Evolutionary conservation across 208 protist genomes (phyloP).

Genomic region (Leishmania martiniquensis): DNA sequence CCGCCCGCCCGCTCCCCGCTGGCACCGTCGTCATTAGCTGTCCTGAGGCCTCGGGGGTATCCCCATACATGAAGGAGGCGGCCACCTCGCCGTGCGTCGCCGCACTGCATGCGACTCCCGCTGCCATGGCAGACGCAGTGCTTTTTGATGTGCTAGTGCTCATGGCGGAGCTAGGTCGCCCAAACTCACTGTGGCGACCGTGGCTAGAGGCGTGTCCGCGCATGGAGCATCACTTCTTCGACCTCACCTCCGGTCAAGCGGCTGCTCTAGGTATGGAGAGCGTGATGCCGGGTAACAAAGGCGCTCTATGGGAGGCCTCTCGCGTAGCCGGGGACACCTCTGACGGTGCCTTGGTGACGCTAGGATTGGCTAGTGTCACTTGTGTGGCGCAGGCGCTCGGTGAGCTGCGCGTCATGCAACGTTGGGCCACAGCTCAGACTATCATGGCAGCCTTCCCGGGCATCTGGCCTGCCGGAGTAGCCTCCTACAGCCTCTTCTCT

Average conservation of each 20-base stretch:
- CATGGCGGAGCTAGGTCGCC: constrained; percentile 65
- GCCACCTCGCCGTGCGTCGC: constrained; percentile 39
- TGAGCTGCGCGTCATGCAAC: constrained; percentile 47
- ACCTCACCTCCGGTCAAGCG: constrained; percentile 33
- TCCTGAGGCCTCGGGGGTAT: constrained; percentile 58
- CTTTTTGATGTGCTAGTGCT: constrained; percentile 75
- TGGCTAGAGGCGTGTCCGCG: constrained; percentile 82
- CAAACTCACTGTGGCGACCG: constrained; percentile 51
- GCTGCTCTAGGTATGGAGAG: constrained; percentile 31
- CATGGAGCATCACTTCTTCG: constrained; percentile 77
- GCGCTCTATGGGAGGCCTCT: background rate
- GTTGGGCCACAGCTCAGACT: constrained; percentile 58
- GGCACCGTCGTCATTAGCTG: constrained; percentile 84
- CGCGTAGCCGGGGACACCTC: background rate
- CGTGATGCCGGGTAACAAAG: background rate
- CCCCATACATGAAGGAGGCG: constrained; percentile 60
- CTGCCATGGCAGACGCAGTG: constrained; percentile 18
- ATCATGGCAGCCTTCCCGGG: constrained; percentile 55
- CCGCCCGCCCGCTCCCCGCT: constrained; percentile 42
- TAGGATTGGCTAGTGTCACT: constrained; percentile 29
- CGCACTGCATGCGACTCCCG: constrained; percentile 34
- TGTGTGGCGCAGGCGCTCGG: constrained; percentile 64
- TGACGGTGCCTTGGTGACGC: background rate
- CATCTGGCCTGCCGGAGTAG: constrained; percentile 46
- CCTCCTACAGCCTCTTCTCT: constrained; percentile 61